Conservation (phyloP, 1,284 basidiomycete species). For the Rhodotorula glutinis region DNA sequence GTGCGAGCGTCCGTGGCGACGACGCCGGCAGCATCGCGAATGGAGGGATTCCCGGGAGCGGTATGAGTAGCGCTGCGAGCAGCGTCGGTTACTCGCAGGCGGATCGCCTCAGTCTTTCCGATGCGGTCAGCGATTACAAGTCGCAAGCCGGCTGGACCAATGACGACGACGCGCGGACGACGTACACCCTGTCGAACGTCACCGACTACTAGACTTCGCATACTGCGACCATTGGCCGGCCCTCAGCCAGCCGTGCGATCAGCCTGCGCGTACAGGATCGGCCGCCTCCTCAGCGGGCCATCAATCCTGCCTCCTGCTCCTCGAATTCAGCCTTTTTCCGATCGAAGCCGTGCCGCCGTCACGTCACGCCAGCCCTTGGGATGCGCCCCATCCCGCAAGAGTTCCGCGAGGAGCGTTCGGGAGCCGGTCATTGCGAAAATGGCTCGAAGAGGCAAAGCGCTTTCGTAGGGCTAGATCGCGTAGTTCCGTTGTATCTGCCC, state of each 20-base stretch:
- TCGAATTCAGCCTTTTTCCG: not conserved
- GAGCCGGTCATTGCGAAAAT: too few relatives aligned
- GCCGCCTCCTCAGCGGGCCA: too few relatives aligned
- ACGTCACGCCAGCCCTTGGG: too few relatives aligned
- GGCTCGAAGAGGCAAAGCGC: too few relatives aligned
- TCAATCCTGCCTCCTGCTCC: not conserved
- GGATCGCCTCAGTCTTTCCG: constrained; percentile 56
- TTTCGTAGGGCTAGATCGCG: too few relatives aligned
- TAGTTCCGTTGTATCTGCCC: too few relatives aligned
- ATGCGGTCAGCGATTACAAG: constrained; percentile 48
- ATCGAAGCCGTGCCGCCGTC: not conserved
- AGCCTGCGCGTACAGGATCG: too few relatives aligned
- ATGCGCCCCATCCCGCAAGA: too few relatives aligned
- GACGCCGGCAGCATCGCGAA: constrained; percentile 59
- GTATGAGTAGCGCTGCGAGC: constrained; percentile 45
- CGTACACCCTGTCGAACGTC: constrained; percentile 48
- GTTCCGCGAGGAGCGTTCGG: too few relatives aligned
- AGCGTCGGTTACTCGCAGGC: constrained; percentile 78
- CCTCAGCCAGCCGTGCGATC: too few relatives aligned
- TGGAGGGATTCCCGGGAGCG: constrained; percentile 37
- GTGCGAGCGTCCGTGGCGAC: constrained; percentile 47
- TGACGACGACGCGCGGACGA: constrained; percentile 44
- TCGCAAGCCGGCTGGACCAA: constrained; percentile 42
- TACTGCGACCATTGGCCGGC: not conserved
- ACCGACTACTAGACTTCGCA: constrained; percentile 48